Conservation (phyloP, 148 eudicot species). For the Vaccinium darrowii region DNA sequence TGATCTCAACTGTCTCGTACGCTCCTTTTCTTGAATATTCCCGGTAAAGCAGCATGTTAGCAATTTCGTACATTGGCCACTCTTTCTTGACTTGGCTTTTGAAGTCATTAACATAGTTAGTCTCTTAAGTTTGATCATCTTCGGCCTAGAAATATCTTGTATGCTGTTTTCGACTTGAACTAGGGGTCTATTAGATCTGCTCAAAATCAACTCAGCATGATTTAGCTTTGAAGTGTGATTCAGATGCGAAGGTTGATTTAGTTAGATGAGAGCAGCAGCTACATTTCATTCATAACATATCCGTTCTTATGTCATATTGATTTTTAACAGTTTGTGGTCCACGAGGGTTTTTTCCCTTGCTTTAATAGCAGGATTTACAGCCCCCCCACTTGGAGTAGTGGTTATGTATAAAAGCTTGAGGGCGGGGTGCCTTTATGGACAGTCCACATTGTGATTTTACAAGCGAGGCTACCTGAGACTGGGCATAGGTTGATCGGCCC, state of each 20-base stretch:
- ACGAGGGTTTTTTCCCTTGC: background rate
- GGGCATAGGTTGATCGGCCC: background rate
- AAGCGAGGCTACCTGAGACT: background rate
- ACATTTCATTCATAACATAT: background rate
- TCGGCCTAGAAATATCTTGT: background rate
- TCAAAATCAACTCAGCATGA: background rate
- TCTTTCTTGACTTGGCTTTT: background rate
- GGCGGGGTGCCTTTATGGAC: background rate
- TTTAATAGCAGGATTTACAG: background rate
- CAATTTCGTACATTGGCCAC: background rate
- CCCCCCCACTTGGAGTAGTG: background rate
- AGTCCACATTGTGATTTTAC: background rate
- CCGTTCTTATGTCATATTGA: background rate
- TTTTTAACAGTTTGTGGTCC: background rate
- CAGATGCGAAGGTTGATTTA: background rate
- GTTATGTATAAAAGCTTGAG: background rate
- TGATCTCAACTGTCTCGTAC: background rate
- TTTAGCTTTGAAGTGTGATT: background rate
- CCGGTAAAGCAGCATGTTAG: background rate
- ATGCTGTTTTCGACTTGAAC: background rate
- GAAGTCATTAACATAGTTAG: background rate
- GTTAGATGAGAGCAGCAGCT: background rate
- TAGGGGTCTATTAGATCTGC: background rate
- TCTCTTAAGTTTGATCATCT: background rate
- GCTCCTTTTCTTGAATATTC: background rate